Evolutionary conservation across 1,284 basidiomycete genomes (phyloP).

Genomic region (Amylostereum areolatum): DNA sequence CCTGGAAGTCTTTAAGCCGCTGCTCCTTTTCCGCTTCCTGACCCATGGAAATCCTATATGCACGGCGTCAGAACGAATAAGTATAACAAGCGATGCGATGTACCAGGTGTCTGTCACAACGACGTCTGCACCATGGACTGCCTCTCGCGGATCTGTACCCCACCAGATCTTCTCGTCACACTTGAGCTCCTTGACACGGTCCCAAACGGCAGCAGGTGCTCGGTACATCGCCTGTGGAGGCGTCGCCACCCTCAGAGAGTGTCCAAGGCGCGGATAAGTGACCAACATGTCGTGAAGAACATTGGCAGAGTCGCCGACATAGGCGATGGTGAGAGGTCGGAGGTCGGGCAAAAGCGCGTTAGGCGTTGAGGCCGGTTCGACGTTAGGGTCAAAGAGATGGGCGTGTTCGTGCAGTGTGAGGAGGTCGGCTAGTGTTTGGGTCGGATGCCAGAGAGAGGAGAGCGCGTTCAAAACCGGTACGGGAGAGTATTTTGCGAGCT

Average conservation of each 20-base stretch:
- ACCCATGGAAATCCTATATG: slow-evolving; percentile 91
- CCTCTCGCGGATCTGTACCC: slow-evolving; percentile 78
- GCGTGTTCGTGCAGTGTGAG: slow-evolving; percentile 83
- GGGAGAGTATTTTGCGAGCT: slow-evolving; percentile 81
- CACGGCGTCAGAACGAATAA: not conserved
- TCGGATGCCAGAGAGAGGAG: slow-evolving; percentile 94
- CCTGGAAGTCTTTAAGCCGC: slow-evolving; percentile 81
- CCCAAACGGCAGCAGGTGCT: slow-evolving; percentile 78
- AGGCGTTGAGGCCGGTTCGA: not conserved
- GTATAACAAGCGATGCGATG: slow-evolving; percentile 16
- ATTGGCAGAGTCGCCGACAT: slow-evolving; percentile 95
- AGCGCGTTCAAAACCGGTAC: slow-evolving; percentile 96
- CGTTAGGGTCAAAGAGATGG: slow-evolving; percentile 36
- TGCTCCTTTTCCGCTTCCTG: slow-evolving; percentile 94
- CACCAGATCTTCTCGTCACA: slow-evolving; percentile 73
- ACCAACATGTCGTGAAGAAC: slow-evolving; percentile 98
- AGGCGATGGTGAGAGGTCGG: slow-evolving; percentile 78
- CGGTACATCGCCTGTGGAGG: slow-evolving; percentile 63
- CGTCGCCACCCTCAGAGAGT: slow-evolving; percentile 80
- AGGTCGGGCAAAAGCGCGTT: slow-evolving; percentile 34
- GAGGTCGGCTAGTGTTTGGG: slow-evolving; percentile 91
- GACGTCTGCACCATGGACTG: slow-evolving; percentile 86
- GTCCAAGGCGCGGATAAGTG: slow-evolving; percentile 87
- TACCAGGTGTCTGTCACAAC: slow-evolving; percentile 96
- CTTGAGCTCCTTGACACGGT: slow-evolving; percentile 62